These are phyloP conservation scores for Lachnellula cervina DNA, from an alignment of 2,329 filamentous ascomycete species.

Conservation along the genomic window DNA sequence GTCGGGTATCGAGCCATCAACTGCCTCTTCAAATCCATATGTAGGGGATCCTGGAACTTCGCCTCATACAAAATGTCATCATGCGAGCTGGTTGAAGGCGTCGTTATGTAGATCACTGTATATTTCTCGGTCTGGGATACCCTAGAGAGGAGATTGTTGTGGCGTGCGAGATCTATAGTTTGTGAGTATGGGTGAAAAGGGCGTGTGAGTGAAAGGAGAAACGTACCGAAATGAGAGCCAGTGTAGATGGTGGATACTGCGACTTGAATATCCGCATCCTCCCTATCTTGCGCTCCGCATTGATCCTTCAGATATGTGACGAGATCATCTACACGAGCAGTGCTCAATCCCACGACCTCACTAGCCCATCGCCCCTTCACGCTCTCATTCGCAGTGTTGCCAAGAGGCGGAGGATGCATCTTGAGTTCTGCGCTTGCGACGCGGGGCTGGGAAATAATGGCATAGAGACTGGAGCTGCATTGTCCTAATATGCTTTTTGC, in stretches of 20 bases:
- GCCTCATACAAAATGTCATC: conserved; percentile 50
- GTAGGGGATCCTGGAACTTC: conserved; percentile 56
- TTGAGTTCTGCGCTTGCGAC: conserved; percentile 66
- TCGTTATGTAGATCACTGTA: conserved; percentile 72
- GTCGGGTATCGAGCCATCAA: conserved; percentile 35
- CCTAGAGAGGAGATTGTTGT: conserved; percentile 34
- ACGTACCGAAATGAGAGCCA: background rate
- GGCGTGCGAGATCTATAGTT: conserved; percentile 25
- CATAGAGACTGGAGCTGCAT: conserved; percentile 72
- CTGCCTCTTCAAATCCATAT: conserved; percentile 68
- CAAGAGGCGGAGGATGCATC: conserved; percentile 44
- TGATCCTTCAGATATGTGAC: conserved; percentile 40
- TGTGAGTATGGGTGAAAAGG: background rate
- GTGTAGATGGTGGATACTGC: background rate
- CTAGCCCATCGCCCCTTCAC: conserved; percentile 36
- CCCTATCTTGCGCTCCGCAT: conserved; percentile 36
- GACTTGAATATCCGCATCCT: background rate
- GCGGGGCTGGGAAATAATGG: conserved; percentile 73
- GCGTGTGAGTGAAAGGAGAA: background rate
- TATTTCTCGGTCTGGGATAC: conserved; percentile 38
- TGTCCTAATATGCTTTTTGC: conserved; percentile 46
- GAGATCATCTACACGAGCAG: conserved; percentile 38
- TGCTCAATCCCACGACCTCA: conserved; percentile 49
- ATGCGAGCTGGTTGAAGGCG: conserved; percentile 35
- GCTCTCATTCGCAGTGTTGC: conserved; percentile 25